These are phyloP conservation scores for Tanacetum coccineum DNA, from an alignment of 129 eudicot species.

Conservation along the genomic window DNA sequence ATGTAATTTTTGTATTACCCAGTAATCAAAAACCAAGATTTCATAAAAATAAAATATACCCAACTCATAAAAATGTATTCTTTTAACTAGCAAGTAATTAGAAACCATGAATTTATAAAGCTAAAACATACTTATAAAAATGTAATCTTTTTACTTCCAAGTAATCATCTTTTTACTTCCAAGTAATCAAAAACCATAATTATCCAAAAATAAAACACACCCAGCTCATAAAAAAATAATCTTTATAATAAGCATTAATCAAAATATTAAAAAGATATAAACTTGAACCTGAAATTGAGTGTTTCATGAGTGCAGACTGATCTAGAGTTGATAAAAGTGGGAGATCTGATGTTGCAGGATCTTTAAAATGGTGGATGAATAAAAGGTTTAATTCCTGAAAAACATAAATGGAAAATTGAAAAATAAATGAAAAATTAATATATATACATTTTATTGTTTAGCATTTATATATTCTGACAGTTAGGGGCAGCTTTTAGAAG, in stretches of 20 bases:
- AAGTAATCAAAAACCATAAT: too few relatives aligned
- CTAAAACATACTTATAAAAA: too few relatives aligned
- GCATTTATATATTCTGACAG: constrained; percentile 51
- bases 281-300: constrained; percentile 36
- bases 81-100: too few relatives aligned
- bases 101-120: too few relatives aligned
- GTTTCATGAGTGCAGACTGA: constrained; percentile 25
- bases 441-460: constrained; percentile 26
- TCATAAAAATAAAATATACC: too few relatives aligned
- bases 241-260: background rate
- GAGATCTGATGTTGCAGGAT: constrained; percentile 39
- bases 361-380: constrained; percentile 30
- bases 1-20: too few relatives aligned
- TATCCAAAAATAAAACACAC: too few relatives aligned
- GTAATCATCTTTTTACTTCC: too few relatives aligned
- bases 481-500: constrained; percentile 33
- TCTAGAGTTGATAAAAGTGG: constrained; percentile 28
- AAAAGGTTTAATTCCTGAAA: constrained; percentile 22
- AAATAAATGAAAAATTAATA: constrained; percentile 25
- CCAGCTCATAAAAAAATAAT: background rate
- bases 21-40: too few relatives aligned
- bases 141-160: too few relatives aligned
- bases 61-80: too few relatives aligned
- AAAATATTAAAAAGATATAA: background rate
- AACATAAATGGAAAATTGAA: constrained; percentile 28